phyloP scores from a whole-genome alignment of 169 alveolate genomes.

The Babesia ovata region DNA sequence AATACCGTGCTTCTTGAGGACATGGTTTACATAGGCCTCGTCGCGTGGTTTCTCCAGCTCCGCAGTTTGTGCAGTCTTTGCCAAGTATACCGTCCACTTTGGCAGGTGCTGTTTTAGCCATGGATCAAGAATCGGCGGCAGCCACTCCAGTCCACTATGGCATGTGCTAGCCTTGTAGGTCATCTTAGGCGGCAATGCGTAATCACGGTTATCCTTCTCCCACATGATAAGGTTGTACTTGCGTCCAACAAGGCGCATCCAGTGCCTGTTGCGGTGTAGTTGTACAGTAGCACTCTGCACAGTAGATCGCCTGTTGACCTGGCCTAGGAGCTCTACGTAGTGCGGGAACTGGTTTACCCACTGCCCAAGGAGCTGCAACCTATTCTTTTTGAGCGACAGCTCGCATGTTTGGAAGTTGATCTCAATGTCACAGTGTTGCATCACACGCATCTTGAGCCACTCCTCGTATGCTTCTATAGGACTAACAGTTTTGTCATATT shows the following conservation, averaged over 20 bases:
- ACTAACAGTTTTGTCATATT: conserved; percentile 34
- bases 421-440: conserved; percentile 69
- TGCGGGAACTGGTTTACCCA: conserved; percentile 68
- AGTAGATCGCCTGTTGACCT: conserved; percentile 39
- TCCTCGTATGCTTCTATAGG: conserved; percentile 64
- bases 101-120: conserved; percentile 60
- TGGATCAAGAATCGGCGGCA: conserved; percentile 60
- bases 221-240: conserved; percentile 55
- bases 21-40: conserved; percentile 10
- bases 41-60: neutral
- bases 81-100: conserved; percentile 64
- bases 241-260: conserved; percentile 66
- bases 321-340: conserved; percentile 56
- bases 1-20: neutral
- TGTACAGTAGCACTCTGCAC: conserved; percentile 61
- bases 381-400: conserved; percentile 55
- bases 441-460: conserved; percentile 61
- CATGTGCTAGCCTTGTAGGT: conserved; percentile 13
- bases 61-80: conserved; percentile 9
- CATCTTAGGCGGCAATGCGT: conserved; percentile 41
- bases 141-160: conserved; percentile 61
- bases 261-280: conserved; percentile 57
- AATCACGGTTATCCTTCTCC: conserved; percentile 55
- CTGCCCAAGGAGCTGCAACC: conserved; percentile 62
- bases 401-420: conserved; percentile 66